Evolutionary conservation across 495 filamentous ascomycete genomes (phyloP).

Genomic region (Penicillium bialowiezense): DNA sequence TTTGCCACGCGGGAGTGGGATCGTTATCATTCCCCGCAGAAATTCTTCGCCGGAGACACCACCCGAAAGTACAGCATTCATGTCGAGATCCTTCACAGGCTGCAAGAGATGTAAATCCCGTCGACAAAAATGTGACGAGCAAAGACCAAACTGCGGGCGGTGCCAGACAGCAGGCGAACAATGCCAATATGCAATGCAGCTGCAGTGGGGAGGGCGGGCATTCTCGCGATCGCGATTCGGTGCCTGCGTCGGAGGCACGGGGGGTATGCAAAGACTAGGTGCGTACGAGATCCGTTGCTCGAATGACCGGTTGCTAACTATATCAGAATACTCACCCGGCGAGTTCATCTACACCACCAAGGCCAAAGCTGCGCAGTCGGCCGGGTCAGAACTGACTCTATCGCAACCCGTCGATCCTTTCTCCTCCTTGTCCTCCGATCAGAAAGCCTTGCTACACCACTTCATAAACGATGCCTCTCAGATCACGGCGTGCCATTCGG

Average conservation of each 20-base stretch:
- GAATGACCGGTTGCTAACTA: neutral
- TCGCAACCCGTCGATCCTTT: constrained; percentile 40
- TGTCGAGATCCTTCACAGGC: constrained; percentile 48
- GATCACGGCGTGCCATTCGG: constrained; percentile 43
- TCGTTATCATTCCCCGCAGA: constrained; percentile 22
- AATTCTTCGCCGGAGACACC: constrained; percentile 21
- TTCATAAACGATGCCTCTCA: constrained; percentile 48
- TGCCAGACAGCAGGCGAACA: constrained; percentile 34
- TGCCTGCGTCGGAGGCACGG: constrained; percentile 37
- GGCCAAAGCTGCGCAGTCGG: constrained; percentile 18
- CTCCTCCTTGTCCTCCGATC: constrained; percentile 35
- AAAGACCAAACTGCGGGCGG: constrained; percentile 37
- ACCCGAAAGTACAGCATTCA: constrained; percentile 21
- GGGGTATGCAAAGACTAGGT: constrained; percentile 47
- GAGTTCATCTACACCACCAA: constrained; percentile 46
- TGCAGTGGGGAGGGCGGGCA: constrained; percentile 39
- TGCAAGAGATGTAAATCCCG: constrained; percentile 47
- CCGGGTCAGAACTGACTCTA: constrained; percentile 26
- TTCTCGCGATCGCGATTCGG: constrained; percentile 49
- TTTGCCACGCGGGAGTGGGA: constrained; percentile 19
- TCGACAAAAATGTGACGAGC: constrained; percentile 47
- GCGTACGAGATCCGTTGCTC: neutral
- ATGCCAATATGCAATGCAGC: constrained; percentile 38
- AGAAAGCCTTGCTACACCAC: constrained; percentile 42
- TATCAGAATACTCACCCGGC: constrained; percentile 45